Evolutionary conservation across 2,329 filamentous ascomycete genomes (phyloP), one percentile per base, ranked within the genome.

Genomic region (Trichocomaceae sp.): DNA sequence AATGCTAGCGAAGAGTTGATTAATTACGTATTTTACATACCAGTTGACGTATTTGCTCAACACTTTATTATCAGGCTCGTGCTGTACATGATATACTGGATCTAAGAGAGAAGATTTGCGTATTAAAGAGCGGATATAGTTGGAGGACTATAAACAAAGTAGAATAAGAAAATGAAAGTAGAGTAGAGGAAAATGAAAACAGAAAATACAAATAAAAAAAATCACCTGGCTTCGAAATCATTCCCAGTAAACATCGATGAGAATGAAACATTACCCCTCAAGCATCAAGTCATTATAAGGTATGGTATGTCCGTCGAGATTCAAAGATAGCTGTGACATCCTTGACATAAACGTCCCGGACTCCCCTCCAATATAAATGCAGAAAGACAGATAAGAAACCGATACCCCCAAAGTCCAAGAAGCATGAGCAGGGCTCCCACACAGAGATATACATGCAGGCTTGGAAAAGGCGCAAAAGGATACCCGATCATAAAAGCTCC

Each of bases 121-220:
- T 59, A 51, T 54, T 58, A 61, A 52, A 50, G 60, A 60, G 47
- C 50, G 57, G 52, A 56, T 54, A 54, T 29, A 54, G 54, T 51
- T 52, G 50, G 44, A 23, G 57, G 51, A 51, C 26, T 47, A 51
- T 54, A 44, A 54, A 54, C 57, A 53, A 26, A 26, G n/a, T n/a
- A n/a, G n/a, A 26, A 26, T 4, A 26, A 26, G 44, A 52, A 56
- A 44, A 59, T 50, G 50, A 50, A 39, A 49, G 10, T 23, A 41
- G 46, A 59, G 50, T 51, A 50, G 54, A 56, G 19, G 44, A 19
- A 47, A 22, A 47, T 8, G 42, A 55, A 41, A 45, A 44, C 20
- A 39, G 45, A 55, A 48, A 26, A 20, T 26, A 39, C 47, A 50
- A 42, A 57, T 51, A 37, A 54, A 35, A 41, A 20, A 20, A 42